Evolutionary conservation across 1,284 basidiomycete species (phyloP), one percentile per base, ranked within the genome.

Genomic region (Pascua sp.): DNA sequence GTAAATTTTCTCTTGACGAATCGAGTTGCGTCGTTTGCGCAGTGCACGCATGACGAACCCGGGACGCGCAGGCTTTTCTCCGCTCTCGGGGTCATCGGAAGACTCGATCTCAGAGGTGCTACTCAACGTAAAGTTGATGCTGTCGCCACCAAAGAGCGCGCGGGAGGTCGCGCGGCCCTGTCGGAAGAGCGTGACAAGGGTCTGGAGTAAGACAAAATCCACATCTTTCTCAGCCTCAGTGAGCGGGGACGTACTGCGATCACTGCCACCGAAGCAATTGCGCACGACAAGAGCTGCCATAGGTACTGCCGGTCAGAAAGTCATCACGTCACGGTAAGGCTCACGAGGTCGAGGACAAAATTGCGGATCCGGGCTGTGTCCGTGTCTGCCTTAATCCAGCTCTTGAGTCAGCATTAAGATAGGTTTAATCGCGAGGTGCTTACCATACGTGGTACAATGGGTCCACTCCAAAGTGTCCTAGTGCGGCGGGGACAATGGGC

Each of bases 201-300:
- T 61, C 64, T 66, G 49, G 38, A 11, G 45, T 49, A 36, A 45
- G 55, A 32, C 24, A 32, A 32, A 32, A 32, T 32, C 24, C 24
- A 32, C 24, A 32, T 32, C 24, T 32, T 32, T 32, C 24, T 32
- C 24, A 7, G 24, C 16, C 5, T 17, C 39, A 38, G 42, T 5
- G 24, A 32, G 24, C 4, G 7, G 24, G 7, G 7, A 59, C 67
- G 51, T 39, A 66, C 65, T 8, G 55, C 50, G 16, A 59, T 46
- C 11, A 69, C 65, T 1, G 62, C 45, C 3, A 59, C 47, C 4
- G 60, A 55, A 2, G 69, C 66, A 11, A 71, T 56, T 32, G 62
- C 15, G 42, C 63, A 62, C 4, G 69, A 64, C 16, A 67, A 48
- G 8, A 64, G 56, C 49, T 71, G 67, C 67, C 67, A 69, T 11